Evolutionary conservation across 495 filamentous ascomycete genomes (phyloP).

Genomic region (Podospora pseudoanserina): DNA sequence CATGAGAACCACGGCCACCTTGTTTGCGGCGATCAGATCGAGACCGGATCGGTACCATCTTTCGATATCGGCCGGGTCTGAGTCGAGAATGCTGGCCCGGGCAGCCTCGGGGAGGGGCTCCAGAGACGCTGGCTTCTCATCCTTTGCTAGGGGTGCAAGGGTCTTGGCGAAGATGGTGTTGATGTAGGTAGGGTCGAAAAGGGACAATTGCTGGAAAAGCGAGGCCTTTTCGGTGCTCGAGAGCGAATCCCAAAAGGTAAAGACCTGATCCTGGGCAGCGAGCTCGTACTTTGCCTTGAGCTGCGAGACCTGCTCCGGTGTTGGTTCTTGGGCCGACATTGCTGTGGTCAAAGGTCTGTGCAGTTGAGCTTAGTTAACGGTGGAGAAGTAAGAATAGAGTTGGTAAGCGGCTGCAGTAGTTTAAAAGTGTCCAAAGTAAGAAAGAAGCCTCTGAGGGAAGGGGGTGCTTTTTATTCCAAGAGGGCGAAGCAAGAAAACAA

Average conservation of each 20-base stretch:
- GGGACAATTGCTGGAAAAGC: constrained; percentile 75
- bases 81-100: constrained; percentile 88
- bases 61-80: constrained; percentile 71
- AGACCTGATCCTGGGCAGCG: constrained; percentile 84
- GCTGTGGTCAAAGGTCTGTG: not conserved
- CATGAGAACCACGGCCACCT: constrained; percentile 94
- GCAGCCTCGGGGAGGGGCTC: constrained; percentile 90
- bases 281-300: constrained; percentile 74
- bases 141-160: constrained; percentile 64
- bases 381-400: not conserved
- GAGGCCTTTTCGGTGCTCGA: constrained; percentile 64
- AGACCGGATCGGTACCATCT: constrained; percentile 84
- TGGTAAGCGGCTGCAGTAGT: not conserved
- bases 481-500: constrained; percentile 6
- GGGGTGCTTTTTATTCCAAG: not conserved
- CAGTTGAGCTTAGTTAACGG: not conserved
- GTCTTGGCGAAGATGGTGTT: constrained; percentile 79
- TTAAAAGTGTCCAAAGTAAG: not conserved
- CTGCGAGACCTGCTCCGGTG: constrained; percentile 64
- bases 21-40: constrained; percentile 78
- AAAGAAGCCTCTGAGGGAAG: not conserved
- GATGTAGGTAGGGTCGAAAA: constrained; percentile 76
- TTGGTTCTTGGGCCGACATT: constrained; percentile 55
- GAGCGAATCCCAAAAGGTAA: constrained; percentile 84
- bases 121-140: constrained; percentile 50